Percentiles rank a stretch among this genome's conserved stretches.
Evolutionary conservation across 805 yeast genomes (phyloP).

Genomic region (Metschnikowia koreensis): DNA sequence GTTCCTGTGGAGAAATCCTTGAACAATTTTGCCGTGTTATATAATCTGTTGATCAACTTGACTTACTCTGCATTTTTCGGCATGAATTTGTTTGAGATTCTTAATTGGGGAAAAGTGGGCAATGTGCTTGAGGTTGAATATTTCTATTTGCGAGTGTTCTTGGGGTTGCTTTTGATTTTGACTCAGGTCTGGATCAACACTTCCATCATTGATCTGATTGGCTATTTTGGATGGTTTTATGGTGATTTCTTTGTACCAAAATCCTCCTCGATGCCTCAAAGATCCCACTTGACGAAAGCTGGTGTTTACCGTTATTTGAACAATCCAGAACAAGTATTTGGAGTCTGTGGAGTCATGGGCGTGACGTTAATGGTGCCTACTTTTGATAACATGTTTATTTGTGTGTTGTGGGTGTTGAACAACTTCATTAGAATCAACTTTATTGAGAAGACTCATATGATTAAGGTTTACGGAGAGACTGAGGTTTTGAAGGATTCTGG

Average conservation of each 20-base stretch:
- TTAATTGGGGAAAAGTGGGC: constrained; percentile 14
- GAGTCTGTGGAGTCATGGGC: constrained; percentile 81
- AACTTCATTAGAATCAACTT: constrained; percentile 67
- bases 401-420: constrained; percentile 58
- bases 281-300: constrained; percentile 59
- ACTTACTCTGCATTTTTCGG: constrained; percentile 55
- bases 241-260: constrained; percentile 78
- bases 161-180: constrained; percentile 54
- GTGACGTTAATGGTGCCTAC: constrained; percentile 59
- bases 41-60: constrained; percentile 49
- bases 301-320: constrained; percentile 81
- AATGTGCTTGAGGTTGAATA: constrained; percentile 28
- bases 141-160: constrained; percentile 52
- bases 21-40: constrained; percentile 70
- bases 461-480: constrained; percentile 66
- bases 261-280: constrained; percentile 32
- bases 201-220: constrained; percentile 68
- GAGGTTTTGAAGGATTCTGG: constrained; percentile 55
- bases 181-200: constrained; percentile 69
- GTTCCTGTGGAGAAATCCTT: constrained; percentile 62
- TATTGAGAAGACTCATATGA: constrained; percentile 77
- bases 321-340: constrained; percentile 77
- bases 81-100: constrained; percentile 29
- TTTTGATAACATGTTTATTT: constrained; percentile 49
- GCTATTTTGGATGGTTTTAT: constrained; percentile 87